phyloP scores from a whole-genome alignment of 2,329 filamentous ascomycete genomes.

The Trematosphaeria pertusa region DNA sequence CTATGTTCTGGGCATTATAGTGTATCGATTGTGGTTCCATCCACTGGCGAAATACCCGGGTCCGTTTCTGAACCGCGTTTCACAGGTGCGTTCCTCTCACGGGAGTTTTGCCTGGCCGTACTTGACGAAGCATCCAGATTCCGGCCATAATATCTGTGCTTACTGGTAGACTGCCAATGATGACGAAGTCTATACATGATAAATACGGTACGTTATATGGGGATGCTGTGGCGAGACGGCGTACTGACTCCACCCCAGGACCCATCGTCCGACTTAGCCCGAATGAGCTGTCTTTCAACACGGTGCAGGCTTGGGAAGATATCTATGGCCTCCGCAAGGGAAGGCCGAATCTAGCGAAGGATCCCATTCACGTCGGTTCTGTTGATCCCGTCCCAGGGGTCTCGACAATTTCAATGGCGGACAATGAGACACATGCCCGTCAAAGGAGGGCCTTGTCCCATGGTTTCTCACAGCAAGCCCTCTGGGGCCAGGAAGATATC shows the following conservation, averaged over 20 bases:
- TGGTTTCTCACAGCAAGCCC: constrained; percentile 42
- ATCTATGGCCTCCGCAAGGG: constrained; percentile 40
- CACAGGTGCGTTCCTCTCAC: constrained; percentile 16
- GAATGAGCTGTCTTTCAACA: constrained; percentile 56
- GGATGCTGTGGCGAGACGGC: neutral
- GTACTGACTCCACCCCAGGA: constrained; percentile 30
- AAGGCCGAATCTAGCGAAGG: constrained; percentile 19
- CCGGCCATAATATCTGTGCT: constrained; percentile 21
- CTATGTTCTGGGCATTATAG: constrained; percentile 11
- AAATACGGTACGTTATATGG: constrained; percentile 18
- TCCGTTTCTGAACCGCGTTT: constrained; percentile 17
- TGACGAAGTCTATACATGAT: constrained; percentile 28
- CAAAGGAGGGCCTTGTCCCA: constrained; percentile 39
- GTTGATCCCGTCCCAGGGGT: constrained; percentile 24
- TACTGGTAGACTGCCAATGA: constrained; percentile 21
- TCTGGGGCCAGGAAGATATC: constrained; percentile 41
- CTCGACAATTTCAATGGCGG: constrained; percentile 26
- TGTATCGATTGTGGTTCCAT: constrained; percentile 21
- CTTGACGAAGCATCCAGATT: too few species aligned
- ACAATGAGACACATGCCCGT: constrained; percentile 16
- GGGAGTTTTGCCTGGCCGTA: too few species aligned
- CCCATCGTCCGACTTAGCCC: constrained; percentile 56
- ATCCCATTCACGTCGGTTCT: constrained; percentile 23
- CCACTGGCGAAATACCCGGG: constrained; percentile 21
- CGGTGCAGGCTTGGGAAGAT: constrained; percentile 50